These are phyloP conservation scores for Tephrocybe sp. DNA, from an alignment of 768 basidiomycete species.

Conservation along the genomic window DNA sequence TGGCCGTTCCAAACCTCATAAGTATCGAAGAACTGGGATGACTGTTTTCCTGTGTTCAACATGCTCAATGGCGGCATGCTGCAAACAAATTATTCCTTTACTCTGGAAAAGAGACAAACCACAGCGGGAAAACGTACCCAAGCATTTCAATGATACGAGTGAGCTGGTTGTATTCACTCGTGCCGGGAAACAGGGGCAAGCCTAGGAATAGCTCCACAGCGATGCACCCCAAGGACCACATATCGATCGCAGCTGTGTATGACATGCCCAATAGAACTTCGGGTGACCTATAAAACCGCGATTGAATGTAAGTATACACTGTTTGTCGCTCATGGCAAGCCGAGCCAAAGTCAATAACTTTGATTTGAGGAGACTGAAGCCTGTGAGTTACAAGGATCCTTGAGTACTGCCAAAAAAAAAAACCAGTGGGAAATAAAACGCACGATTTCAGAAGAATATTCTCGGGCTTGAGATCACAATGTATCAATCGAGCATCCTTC, in stretches of 20 bases:
- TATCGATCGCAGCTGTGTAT: constrained; percentile 94
- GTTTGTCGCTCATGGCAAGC: constrained; percentile 99
- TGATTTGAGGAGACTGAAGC: constrained; percentile 95
- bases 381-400: constrained; percentile 33
- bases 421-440: constrained; percentile 20
- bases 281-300: constrained; percentile 96
- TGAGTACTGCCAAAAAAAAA: constrained; percentile 5
- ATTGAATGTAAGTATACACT: constrained; percentile 99
- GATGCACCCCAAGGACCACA: constrained; percentile 99
- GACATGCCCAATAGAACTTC: constrained; percentile 95
- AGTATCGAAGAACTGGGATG: constrained; percentile 87
- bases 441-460: constrained; percentile 97
- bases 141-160: constrained; percentile 98
- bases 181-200: constrained; percentile 94
- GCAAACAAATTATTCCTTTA: constrained; percentile 11
- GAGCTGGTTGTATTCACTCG: constrained; percentile 98
- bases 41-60: constrained; percentile 96
- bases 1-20: constrained; percentile 62
- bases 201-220: constrained; percentile 98
- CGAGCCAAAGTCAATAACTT: constrained; percentile 98
- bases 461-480: constrained; percentile 98
- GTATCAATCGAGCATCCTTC: constrained; percentile 94
- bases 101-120: background rate
- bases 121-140: constrained; percentile 57
- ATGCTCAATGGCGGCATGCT: constrained; percentile 91